phyloP scores from a whole-genome alignment of 768 basidiomycete species.

The Suillus alpinus region DNA sequence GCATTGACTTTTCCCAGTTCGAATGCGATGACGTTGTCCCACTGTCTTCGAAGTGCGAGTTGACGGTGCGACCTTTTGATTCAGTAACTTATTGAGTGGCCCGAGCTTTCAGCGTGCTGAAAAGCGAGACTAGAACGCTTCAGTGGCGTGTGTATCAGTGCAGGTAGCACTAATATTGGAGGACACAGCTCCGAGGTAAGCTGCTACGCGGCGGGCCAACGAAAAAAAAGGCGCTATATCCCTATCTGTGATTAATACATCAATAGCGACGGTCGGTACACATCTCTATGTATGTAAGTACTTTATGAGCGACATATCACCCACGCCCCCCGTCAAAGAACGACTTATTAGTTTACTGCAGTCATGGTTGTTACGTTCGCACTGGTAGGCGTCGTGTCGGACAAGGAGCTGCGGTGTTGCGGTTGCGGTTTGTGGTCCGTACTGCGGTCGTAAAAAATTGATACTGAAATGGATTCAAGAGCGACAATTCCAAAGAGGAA shows the following conservation, averaged over 20 bases:
- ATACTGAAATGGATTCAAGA: conserved; percentile 30
- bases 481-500: conserved; percentile 37
- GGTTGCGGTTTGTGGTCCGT: conserved; percentile 10
- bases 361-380: too few relatives aligned
- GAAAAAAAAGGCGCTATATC: background rate
- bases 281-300: too few relatives aligned
- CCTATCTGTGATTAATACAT: background rate
- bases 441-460: conserved; percentile 32
- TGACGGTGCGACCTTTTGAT: background rate
- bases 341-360: too few relatives aligned
- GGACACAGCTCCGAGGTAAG: background rate
- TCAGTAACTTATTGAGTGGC: background rate
- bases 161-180: background rate
- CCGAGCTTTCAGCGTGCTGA: background rate
- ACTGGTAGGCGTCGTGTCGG: too few relatives aligned
- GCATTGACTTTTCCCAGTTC: background rate
- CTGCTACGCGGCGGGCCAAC: background rate
- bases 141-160: background rate
- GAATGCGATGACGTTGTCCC: background rate
- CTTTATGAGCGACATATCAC: too few relatives aligned
- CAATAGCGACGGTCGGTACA: background rate
- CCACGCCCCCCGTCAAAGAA: too few relatives aligned
- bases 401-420: background rate
- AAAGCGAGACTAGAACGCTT: background rate
- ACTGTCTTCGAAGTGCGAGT: background rate